Evolutionary conservation across 2,329 filamentous ascomycete genomes (phyloP), one percentile per base, ranked within the genome.

Genomic region (Colletotrichum chlorophyti): DNA sequence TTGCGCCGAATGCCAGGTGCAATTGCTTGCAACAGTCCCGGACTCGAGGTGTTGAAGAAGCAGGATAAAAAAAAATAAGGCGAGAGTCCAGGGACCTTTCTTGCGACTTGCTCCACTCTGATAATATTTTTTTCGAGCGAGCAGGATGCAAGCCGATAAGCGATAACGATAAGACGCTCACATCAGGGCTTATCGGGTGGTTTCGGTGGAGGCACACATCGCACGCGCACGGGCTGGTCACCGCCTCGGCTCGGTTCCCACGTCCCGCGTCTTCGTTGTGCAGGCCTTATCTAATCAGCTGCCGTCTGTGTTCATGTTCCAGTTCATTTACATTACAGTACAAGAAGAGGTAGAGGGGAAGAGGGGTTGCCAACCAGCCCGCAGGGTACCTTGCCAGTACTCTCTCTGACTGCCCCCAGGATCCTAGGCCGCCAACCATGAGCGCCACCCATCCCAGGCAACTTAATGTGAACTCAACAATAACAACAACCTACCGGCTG

Each of bases 21-120:
- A 54, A 60, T 60, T 35, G 34, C 57, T 60, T 60, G 57, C 57
- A 60, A 46, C 46, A 35, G 47, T 60, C 17, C 38, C 43, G 51
- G 52, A 60, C 21, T 60, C 45, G 43, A 32, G 45, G 45, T 35
- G 50, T 43, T 48, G 24, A 24, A 59, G 29, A 34, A 48, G 57
- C 26, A 47, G 37, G 27, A 19, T 32, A 38, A 35, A 27, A 55
- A 50, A 50, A 53, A 60, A 57, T n/a, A 49, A 31, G 34, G 9
- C 26, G n/a, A 11, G 14, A 12, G 29, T 46, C 48, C 32, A 49
- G 51, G 38, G 45, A 38, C 57, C 38, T 49, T 52, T 42, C 24
- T 49, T 59, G 54, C 54, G 55, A 43, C 29, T n/a, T 42, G 38
- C 57, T 58, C 58, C 53, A 58, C 53, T 45, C 19, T 19, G 29